These are phyloP conservation scores for Acacia confusa DNA, from an alignment of 306 rosid genomes.

Conservation along the genomic window DNA sequence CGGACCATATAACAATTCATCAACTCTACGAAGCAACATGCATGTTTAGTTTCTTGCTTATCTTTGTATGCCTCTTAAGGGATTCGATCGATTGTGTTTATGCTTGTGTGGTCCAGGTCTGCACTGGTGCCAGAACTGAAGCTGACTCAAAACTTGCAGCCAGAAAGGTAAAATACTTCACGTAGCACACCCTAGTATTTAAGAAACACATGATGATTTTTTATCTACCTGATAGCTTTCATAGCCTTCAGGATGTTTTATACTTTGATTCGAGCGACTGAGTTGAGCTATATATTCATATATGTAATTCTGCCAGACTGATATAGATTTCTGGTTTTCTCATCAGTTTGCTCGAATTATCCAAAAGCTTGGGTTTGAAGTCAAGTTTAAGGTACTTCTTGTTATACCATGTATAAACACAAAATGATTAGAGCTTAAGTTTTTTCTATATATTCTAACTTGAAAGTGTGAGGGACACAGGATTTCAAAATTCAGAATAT, in stretches of 20 bases:
- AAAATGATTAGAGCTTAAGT: not conserved
- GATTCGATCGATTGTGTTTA: not conserved
- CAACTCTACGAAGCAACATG: not conserved
- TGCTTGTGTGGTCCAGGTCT: constrained; percentile 43
- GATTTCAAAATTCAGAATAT: constrained; percentile 78
- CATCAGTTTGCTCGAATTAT: constrained; percentile 72
- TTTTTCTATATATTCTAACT: not conserved
- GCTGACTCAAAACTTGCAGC: constrained; percentile 69
- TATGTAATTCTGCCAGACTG: constrained; percentile 12
- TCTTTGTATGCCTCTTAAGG: not conserved
- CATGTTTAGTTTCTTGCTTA: not conserved
- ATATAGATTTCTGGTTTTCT: constrained; percentile 25
- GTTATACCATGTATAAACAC: not conserved
- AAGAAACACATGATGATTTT: not conserved
- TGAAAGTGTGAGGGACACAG: constrained; percentile 36
- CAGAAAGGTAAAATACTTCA: constrained; percentile 50
- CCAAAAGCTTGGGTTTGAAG: constrained; percentile 67
- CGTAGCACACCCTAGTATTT: not conserved
- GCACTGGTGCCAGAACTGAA: constrained; percentile 74
- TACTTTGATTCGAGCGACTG: not conserved
- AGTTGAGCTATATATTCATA: not conserved
- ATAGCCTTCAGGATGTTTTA: not conserved
- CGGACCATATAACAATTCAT: not conserved
- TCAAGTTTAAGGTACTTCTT: constrained; percentile 55
- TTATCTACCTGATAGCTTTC: not conserved